Base-by-base conservation (phyloP, 345 rosid species). In the Adansonia digitata region DNA sequence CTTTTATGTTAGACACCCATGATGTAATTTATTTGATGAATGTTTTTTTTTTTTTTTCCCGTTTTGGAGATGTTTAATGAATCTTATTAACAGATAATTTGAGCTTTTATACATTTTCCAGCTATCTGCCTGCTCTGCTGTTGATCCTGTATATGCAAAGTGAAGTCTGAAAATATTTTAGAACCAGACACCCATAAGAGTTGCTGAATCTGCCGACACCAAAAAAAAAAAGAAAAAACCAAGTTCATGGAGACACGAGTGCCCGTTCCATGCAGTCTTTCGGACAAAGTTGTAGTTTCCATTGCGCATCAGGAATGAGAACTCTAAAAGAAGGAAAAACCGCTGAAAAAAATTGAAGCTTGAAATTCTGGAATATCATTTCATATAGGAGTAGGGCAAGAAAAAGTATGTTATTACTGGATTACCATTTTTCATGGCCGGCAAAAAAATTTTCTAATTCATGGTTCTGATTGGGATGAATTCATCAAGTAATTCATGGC, bases 381-480 rank as follows among this genome's bases (percentile, higher is more conserved):
- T 60, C 14, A 10, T 22, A 22, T 22, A 53, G 27, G 27, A 53
- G 27, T 53, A 22, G 29, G 59, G 22, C 13, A 53, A 1, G 3
- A 1, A 31, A 31, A 31, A 31, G 34, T 31, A 31, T 31, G 15
- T 26, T 29, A 26, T 27, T 26, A 17, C 24, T 8, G 29, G 18
- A 51, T n/a, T 70, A 87, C 90, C 90, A 85, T 75, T 75, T 79
- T 9, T 71, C 74, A 73, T 73, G 74, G 11, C 83, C 87, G 1
- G 72, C 71, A 29, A 2, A 0, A 74, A 85, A 83, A 31, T 39
- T 65, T 55, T 43, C 45, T 0, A 85, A 84, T 18, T 82, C 79
- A 5, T 20, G 10, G 18, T 26, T 64, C 55, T 52, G 34, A 77
- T 34, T 1, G 70, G 77, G 66, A 78, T 43, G 45, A 87, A 72